phyloP scores from a whole-genome alignment of 768 basidiomycete genomes.

The Podaxis sp. region DNA sequence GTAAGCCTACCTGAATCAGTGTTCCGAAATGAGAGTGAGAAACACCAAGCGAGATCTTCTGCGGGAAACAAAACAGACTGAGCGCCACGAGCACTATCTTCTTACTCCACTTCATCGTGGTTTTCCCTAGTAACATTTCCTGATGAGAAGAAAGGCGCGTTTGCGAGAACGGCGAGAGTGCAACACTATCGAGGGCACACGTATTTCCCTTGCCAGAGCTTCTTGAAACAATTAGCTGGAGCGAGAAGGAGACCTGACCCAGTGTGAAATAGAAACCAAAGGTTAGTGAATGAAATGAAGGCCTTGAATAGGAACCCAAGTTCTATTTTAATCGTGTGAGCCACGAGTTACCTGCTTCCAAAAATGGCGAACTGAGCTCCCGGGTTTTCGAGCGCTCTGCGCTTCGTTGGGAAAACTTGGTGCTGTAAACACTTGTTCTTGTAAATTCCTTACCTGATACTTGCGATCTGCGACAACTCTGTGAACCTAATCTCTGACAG shows the following conservation, averaged over 20 bases:
- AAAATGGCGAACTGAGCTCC: constrained; percentile 1
- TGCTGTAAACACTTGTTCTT: not conserved
- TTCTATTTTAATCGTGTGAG: constrained; percentile 2
- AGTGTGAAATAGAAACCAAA: too few species aligned
- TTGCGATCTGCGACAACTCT: not conserved
- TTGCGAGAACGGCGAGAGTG: not conserved
- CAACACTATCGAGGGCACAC: not conserved
- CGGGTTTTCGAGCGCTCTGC: not conserved
- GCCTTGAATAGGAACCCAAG: not conserved
- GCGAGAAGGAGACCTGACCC: too few species aligned
- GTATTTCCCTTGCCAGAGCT: not conserved
- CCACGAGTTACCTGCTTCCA: not conserved
- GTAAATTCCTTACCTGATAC: not conserved
- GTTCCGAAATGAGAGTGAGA: not conserved
- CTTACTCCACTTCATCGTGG: constrained; percentile 5
- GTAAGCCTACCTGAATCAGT: not conserved
- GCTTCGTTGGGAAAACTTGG: not conserved
- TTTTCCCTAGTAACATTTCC: not conserved
- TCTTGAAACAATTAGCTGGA: not conserved
- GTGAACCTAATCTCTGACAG: not conserved
- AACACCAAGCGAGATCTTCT: not conserved
- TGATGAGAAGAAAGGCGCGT: not conserved
- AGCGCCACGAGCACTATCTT: not conserved
- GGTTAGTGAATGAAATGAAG: not conserved
- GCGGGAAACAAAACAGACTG: not conserved